A percentile compares a stretch with the other conserved stretches of the same genome.
Evolutionary conservation across 345 rosid genomes (phyloP).

Genomic region (Mallotus nudiflorus): DNA sequence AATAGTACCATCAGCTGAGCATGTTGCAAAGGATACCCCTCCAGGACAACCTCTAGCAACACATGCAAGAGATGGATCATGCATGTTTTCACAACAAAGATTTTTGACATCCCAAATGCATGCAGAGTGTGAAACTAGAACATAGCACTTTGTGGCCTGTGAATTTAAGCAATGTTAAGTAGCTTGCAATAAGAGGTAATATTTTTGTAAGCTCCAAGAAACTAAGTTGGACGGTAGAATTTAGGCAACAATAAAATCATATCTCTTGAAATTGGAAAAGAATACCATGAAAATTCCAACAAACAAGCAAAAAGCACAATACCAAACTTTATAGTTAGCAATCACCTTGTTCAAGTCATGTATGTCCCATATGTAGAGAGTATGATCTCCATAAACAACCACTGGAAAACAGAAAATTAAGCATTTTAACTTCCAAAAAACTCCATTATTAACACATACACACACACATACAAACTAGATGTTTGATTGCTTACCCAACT

Average conservation of each 20-base stretch:
- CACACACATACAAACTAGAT: neutral
- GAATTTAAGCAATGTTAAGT: constrained; percentile 24
- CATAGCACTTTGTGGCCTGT: constrained; percentile 65
- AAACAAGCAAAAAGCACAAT: constrained; percentile 6
- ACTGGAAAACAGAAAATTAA: constrained; percentile 46
- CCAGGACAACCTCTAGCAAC: constrained; percentile 79
- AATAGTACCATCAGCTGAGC: constrained; percentile 82
- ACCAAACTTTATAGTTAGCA: constrained; percentile 7
- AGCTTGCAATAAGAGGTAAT: constrained; percentile 22
- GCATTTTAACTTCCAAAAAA: constrained; percentile 10
- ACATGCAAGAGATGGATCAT: constrained; percentile 67
- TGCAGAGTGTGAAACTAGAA: constrained; percentile 71
- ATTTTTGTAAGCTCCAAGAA: constrained; percentile 21
- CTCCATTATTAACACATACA: constrained; percentile 10
- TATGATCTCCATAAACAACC: constrained; percentile 73
- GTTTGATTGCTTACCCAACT: constrained; percentile 51
- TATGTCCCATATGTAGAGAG: constrained; percentile 73
- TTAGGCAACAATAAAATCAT: constrained; percentile 5
- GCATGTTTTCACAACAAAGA: constrained; percentile 78
- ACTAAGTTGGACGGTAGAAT: constrained; percentile 16
- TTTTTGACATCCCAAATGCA: constrained; percentile 83
- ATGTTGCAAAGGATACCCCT: constrained; percentile 81
- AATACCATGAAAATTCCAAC: neutral
- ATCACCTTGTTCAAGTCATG: constrained; percentile 62
- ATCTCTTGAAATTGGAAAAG: constrained; percentile 12